phyloP scores from a whole-genome alignment of 345 rosid genomes.

The Odontarrhena argentea region DNA sequence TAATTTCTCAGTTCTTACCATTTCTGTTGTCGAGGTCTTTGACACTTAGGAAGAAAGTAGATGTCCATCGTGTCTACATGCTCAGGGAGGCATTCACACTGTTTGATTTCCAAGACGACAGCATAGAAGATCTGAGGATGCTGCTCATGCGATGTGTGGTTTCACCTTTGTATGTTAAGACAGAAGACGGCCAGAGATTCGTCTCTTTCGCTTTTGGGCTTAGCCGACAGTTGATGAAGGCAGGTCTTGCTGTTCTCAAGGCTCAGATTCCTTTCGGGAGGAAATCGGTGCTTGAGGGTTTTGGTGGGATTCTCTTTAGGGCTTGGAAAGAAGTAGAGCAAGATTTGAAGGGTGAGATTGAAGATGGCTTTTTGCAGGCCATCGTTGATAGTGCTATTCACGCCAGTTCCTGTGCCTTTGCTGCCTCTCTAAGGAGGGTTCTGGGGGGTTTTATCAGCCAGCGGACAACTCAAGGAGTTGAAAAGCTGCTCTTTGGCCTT shows the following conservation, averaged over 20 bases:
- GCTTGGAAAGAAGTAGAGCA: slow-evolving; percentile 77
- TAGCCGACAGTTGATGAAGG: slow-evolving; percentile 72
- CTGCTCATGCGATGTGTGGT: slow-evolving; percentile 77
- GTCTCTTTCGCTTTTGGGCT: slow-evolving; percentile 72
- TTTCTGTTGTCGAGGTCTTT: slow-evolving; percentile 73
- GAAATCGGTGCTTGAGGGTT: slow-evolving; percentile 86
- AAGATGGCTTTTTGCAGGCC: slow-evolving; percentile 68
- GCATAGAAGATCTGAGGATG: slow-evolving; percentile 79
- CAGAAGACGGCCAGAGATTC: slow-evolving; percentile 83
- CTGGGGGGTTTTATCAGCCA: slow-evolving; percentile 76
- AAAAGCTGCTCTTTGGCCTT: slow-evolving; percentile 76
- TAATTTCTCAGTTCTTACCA: slow-evolving; percentile 83
- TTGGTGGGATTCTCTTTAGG: slow-evolving; percentile 72
- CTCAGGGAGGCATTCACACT: slow-evolving; percentile 72
- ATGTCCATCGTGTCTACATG: slow-evolving; percentile 70
- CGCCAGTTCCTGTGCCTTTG: slow-evolving; percentile 53
- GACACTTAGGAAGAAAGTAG: slow-evolving; percentile 81
- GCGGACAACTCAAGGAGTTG: slow-evolving; percentile 75
- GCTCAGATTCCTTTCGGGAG: slow-evolving; percentile 88
- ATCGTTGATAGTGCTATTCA: slow-evolving; percentile 76
- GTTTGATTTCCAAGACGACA: slow-evolving; percentile 88
- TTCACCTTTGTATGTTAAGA: slow-evolving; percentile 72
- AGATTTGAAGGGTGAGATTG: slow-evolving; percentile 66
- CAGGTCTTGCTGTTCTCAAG: slow-evolving; percentile 74
- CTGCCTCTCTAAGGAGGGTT: slow-evolving; percentile 77